A percentile compares a stretch with the other conserved stretches of the same genome.
These are phyloP conservation scores for Aureobasidium sp. DNA, from an alignment of 2,329 filamentous ascomycete species.

Conservation along the genomic window DNA sequence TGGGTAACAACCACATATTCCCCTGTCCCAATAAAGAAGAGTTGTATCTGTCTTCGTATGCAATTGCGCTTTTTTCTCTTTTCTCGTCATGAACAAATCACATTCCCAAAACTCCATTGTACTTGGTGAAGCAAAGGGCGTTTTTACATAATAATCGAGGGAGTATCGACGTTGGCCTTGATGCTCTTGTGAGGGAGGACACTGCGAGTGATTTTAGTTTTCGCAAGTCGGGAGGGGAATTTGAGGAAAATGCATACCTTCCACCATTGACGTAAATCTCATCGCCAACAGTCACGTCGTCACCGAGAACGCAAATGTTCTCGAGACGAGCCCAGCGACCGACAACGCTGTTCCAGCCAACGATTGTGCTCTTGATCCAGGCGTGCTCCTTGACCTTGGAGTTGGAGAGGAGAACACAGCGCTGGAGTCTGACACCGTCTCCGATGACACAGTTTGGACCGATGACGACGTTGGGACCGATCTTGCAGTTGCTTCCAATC, in stretches of 20 bases:
- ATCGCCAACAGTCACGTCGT: constrained; percentile 95
- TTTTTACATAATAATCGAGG: constrained; percentile 26
- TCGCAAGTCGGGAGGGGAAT: neutral
- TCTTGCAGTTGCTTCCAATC: constrained; percentile 97
- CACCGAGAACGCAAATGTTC: constrained; percentile 95
- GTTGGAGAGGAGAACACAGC: constrained; percentile 79
- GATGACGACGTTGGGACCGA: constrained; percentile 94
- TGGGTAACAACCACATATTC: constrained; percentile 1
- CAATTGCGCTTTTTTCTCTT: constrained; percentile 12
- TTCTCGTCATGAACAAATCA: constrained; percentile 2
- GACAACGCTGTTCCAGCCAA: constrained; percentile 95
- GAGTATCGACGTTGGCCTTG: constrained; percentile 85
- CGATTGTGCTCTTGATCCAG: constrained; percentile 97
- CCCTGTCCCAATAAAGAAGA: constrained; percentile 2
- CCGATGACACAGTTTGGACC: constrained; percentile 87
- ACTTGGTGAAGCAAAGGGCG: neutral
- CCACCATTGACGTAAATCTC: constrained; percentile 98
- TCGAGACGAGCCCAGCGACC: constrained; percentile 93
- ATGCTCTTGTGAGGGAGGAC: constrained; percentile 97
- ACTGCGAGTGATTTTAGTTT: constrained; percentile 37
- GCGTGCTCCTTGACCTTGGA: constrained; percentile 98
- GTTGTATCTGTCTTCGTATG: constrained; percentile 1
- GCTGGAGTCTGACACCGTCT: constrained; percentile 87
- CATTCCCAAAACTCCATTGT: constrained; percentile 4
- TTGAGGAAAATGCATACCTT: constrained; percentile 6